Evolutionary conservation across 805 yeast genomes (phyloP).

Genomic region (Candida piceae): DNA sequence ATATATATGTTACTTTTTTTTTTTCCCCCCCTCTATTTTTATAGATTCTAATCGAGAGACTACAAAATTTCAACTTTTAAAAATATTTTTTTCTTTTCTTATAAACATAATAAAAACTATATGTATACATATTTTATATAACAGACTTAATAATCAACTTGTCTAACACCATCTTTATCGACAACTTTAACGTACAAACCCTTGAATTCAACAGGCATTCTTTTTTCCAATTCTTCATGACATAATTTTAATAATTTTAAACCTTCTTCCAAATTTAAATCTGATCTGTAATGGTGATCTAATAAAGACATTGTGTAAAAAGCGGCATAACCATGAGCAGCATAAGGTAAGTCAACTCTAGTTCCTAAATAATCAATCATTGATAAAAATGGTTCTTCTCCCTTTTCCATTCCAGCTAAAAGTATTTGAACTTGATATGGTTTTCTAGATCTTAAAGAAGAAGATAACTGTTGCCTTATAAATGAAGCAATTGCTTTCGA

Average conservation of each 20-base stretch:
- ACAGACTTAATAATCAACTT: conserved; percentile 14
- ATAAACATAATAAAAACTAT: no score
- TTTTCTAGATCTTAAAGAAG: conserved; percentile 83
- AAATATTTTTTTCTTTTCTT: no score
- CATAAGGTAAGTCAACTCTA: conserved; percentile 84
- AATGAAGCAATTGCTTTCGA: conserved; percentile 86
- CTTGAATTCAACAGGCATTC: conserved; percentile 94
- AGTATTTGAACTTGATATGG: conserved; percentile 94
- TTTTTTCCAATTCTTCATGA: conserved; percentile 67
- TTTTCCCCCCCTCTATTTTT: no score
- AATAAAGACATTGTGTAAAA: conserved; percentile 86
- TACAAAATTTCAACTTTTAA: no score
- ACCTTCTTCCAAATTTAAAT: conserved; percentile 74
- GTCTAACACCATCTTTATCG: conserved; percentile 31
- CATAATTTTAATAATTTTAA: conserved; percentile 67
- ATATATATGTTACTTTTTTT: no score
- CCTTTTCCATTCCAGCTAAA: conserved; percentile 71
- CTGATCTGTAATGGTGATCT: conserved; percentile 83
- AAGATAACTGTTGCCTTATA: conserved; percentile 83
- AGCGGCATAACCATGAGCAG: conserved; percentile 98
- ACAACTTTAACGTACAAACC: conserved; percentile 45
- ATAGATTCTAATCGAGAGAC: no score
- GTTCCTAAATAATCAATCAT: conserved; percentile 96
- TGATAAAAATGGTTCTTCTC: conserved; percentile 54
- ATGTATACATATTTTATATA: no score